A percentile compares a stretch with the other conserved stretches of the same genome.
Evolutionary conservation across 169 alveolate genomes (phyloP).

Genomic region (Plasmodium ovale): DNA sequence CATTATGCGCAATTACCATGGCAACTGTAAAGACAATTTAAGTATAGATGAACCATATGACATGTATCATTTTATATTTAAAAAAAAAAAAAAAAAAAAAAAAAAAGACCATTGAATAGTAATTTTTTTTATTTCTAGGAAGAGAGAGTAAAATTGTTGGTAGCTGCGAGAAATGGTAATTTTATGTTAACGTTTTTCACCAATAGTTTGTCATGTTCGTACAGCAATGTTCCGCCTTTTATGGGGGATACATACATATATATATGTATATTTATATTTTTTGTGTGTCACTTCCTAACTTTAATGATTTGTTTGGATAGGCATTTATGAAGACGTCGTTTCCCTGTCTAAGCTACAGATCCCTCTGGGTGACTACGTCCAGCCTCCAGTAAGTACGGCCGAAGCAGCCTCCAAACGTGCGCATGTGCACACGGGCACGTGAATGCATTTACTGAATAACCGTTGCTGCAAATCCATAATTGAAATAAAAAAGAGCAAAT

Average conservation of each 20-base stretch:
- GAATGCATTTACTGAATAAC: too few species aligned
- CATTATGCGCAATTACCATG: slow-evolving; percentile 12
- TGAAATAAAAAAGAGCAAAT: too few species aligned
- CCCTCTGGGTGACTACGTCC: slow-evolving; percentile 64
- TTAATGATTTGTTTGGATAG: slow-evolving; percentile 13
- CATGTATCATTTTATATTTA: background rate
- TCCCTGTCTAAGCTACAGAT: slow-evolving; percentile 64
- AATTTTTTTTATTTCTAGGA: slow-evolving; percentile 19
- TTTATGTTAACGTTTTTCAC: background rate
- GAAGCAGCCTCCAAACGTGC: too few species aligned
- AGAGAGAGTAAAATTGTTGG: slow-evolving; percentile 72
- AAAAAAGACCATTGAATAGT: slow-evolving; percentile 5
- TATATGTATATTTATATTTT: slow-evolving; percentile 14
- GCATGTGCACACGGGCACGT: too few species aligned
- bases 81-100: slow-evolving; percentile 6
- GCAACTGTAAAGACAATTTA: slow-evolving; percentile 40
- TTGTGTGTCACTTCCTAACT: background rate
- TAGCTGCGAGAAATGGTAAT: slow-evolving; percentile 69
- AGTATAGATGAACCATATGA: background rate
- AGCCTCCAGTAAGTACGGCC: slow-evolving; percentile 54
- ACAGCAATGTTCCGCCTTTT: background rate
- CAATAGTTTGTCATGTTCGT: background rate
- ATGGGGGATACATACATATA: background rate
- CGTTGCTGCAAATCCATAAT: too few species aligned
- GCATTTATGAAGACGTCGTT: slow-evolving; percentile 61